Evolutionary conservation across 352 stramenopile genomes (phyloP).

Genomic region (Phytophthora uliginosa): DNA sequence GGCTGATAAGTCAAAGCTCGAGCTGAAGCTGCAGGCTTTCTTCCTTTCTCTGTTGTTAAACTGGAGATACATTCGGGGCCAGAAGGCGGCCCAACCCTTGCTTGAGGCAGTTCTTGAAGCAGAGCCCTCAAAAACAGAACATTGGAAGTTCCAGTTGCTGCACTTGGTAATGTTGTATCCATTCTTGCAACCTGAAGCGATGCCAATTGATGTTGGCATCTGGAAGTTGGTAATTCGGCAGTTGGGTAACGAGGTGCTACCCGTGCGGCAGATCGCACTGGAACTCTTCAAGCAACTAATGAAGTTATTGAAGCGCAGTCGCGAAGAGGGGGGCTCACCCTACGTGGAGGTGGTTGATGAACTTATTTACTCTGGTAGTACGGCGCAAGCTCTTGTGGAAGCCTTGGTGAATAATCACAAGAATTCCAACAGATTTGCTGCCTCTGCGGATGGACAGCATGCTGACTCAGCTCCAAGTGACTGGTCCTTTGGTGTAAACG

Average conservation of each 20-base stretch:
- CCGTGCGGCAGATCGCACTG: conserved; percentile 67
- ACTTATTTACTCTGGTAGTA: conserved; percentile 58
- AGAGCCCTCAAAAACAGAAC: conserved; percentile 51
- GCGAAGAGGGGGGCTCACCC: neutral
- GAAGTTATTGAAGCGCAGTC: conserved; percentile 50
- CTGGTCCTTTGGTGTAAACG: conserved; percentile 82
- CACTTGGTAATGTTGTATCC: conserved; percentile 77
- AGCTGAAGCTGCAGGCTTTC: conserved; percentile 61
- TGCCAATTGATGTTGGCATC: conserved; percentile 49
- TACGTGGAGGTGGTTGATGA: conserved; percentile 26
- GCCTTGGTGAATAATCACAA: conserved; percentile 72
- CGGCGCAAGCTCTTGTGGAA: conserved; percentile 51
- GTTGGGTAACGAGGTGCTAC: conserved; percentile 68
- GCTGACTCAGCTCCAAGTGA: conserved; percentile 71
- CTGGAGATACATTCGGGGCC: conserved; percentile 60
- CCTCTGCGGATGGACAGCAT: conserved; percentile 78
- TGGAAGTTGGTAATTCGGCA: conserved; percentile 68
- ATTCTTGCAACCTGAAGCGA: conserved; percentile 57
- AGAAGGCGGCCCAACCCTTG: conserved; percentile 20
- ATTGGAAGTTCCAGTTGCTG: conserved; percentile 87
- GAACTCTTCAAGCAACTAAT: conserved; percentile 64
- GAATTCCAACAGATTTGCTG: conserved; percentile 63
- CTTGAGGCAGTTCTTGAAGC: conserved; percentile 46
- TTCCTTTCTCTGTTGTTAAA: conserved; percentile 61
- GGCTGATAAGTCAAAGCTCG: conserved; percentile 65